phyloP scores from a whole-genome alignment of 1,284 basidiomycete genomes.

The Stereum hirsutum region DNA sequence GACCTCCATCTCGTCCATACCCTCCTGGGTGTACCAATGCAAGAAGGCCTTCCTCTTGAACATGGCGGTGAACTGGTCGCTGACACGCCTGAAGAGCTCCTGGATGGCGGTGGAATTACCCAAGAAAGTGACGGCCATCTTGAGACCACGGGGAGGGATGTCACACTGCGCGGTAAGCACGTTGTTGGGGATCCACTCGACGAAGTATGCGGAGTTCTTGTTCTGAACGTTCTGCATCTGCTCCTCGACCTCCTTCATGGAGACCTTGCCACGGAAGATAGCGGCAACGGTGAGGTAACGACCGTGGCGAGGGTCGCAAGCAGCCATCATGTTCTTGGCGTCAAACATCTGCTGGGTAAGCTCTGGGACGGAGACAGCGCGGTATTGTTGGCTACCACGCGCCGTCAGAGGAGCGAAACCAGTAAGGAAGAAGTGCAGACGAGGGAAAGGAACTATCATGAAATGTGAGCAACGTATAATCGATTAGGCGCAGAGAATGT shows the following conservation, averaged over 20 bases:
- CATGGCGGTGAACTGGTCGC: constrained; percentile 97
- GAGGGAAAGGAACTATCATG: constrained; percentile 82
- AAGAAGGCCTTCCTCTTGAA: constrained; percentile 99
- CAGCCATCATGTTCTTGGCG: constrained; percentile 98
- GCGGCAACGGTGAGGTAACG: constrained; percentile 93
- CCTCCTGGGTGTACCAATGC: constrained; percentile 98
- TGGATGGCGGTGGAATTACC: constrained; percentile 98
- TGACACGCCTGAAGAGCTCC: constrained; percentile 96
- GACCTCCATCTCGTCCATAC: constrained; percentile 98
- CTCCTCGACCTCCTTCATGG: constrained; percentile 99
- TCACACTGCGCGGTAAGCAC: constrained; percentile 95
- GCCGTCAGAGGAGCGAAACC: constrained; percentile 95
- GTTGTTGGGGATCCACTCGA: constrained; percentile 99
- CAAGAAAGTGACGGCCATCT: constrained; percentile 96
- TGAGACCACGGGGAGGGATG: constrained; percentile 86
- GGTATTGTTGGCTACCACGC: constrained; percentile 88
- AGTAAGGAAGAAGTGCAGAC: constrained; percentile 99
- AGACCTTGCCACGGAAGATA: constrained; percentile 97
- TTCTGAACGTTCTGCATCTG: constrained; percentile 96
- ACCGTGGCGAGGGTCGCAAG: constrained; percentile 90
- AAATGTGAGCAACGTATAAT: constrained; percentile 3
- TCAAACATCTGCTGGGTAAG: constrained; percentile 99
- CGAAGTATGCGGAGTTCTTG: constrained; percentile 97
- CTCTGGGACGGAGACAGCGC: constrained; percentile 92
- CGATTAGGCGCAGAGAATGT: neutral